Evolutionary conservation across 208 protist genomes (phyloP).

Genomic region (Trypanosoma mega): DNA sequence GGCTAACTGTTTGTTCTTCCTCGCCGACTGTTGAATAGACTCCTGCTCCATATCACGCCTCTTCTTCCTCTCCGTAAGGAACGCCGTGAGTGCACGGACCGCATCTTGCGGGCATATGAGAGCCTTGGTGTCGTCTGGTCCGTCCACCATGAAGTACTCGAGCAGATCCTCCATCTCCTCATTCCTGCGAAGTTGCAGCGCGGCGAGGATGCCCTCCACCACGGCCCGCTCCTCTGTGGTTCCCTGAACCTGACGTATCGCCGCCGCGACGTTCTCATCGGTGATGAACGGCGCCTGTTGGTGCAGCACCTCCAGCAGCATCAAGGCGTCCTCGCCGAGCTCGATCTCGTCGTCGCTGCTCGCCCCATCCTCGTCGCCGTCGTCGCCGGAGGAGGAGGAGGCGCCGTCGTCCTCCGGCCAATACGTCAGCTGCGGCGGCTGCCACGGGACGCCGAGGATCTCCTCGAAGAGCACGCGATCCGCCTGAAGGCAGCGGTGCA

Average conservation of each 20-base stretch:
- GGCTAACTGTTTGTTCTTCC: slow-evolving; percentile 36
- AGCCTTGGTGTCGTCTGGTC: slow-evolving; percentile 54
- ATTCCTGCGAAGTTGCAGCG: slow-evolving; percentile 83
- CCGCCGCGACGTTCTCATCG: slow-evolving; percentile 69
- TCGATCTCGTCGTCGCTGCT: slow-evolving; percentile 55
- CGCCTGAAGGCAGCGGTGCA: slow-evolving; percentile 87
- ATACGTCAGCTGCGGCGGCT: slow-evolving; percentile 79
- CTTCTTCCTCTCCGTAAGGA: slow-evolving; percentile 69
- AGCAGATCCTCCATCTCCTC: slow-evolving; percentile 88
- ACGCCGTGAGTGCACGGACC: slow-evolving; percentile 75
- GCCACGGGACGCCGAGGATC: slow-evolving; percentile 88
- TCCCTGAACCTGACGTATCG: slow-evolving; percentile 62
- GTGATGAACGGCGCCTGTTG: slow-evolving; percentile 87
- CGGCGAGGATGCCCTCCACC: slow-evolving; percentile 92
- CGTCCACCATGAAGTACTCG: slow-evolving; percentile 82
- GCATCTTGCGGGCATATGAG: slow-evolving; percentile 87
- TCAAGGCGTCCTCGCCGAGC: slow-evolving; percentile 72
- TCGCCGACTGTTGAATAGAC: slow-evolving; percentile 14
- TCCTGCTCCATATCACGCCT: slow-evolving; percentile 18
- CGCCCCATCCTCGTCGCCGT: slow-evolving; percentile 42
- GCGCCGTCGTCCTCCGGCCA: slow-evolving; percentile 63
- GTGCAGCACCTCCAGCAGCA: slow-evolving; percentile 86
- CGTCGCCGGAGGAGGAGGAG: slow-evolving; percentile 32
- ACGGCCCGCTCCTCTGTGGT: slow-evolving; percentile 82
- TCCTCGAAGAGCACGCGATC: slow-evolving; percentile 96